Conservation (phyloP, 2,329 filamentous ascomycete genomes). For the Hypoxylon rubiginosum region DNA sequence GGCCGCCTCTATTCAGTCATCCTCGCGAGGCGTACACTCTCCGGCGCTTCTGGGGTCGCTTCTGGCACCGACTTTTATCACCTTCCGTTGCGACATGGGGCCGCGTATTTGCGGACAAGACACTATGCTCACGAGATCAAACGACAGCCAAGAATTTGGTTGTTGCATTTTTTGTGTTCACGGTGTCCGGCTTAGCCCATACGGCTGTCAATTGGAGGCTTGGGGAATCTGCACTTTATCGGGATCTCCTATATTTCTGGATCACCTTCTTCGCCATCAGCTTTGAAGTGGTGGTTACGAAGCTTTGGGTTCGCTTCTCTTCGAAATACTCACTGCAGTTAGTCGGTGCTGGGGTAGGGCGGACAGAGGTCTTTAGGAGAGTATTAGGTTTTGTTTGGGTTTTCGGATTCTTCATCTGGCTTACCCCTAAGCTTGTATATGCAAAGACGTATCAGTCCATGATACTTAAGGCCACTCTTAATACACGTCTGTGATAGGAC, state of each 20-base stretch:
- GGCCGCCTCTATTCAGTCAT: conserved; percentile 1
- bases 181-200: conserved; percentile 5
- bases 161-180: conserved; percentile 7
- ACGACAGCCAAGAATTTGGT: not conserved
- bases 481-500: not conserved
- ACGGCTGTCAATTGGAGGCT: not conserved
- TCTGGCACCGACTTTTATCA: conserved; percentile 9
- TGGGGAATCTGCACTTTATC: not conserved
- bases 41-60: conserved; percentile 8
- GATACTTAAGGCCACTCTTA: not conserved
- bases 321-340: not conserved
- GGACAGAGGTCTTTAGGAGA: not conserved
- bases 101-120: not conserved
- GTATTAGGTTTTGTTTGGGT: not conserved
- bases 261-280: not conserved
- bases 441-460: not conserved
- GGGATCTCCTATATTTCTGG: not conserved
- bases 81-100: not conserved
- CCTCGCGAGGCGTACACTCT: not conserved
- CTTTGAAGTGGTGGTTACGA: not conserved
- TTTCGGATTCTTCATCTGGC: conserved; percentile 1
- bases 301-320: not conserved
- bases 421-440: not conserved
- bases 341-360: not conserved
- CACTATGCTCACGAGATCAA: not conserved